phyloP scores from a whole-genome alignment of 805 yeast species.

The Lachancea nothofagi region DNA sequence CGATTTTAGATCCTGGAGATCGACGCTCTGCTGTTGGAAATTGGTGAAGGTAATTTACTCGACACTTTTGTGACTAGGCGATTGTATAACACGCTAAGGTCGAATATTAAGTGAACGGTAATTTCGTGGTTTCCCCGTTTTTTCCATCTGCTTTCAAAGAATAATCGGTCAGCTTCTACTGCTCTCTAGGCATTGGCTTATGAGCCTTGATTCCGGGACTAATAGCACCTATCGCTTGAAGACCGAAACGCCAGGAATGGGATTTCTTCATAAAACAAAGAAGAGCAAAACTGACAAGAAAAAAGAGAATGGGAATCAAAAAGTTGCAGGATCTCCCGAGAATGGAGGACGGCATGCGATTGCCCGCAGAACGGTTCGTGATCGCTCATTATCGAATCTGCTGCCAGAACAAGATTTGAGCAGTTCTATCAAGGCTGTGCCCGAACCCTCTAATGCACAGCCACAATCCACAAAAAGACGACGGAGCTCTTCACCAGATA shows the following conservation, averaged over 20 bases:
- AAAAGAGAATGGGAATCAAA: not conserved
- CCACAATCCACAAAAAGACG: slow-evolving; percentile 13
- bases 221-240: slow-evolving; percentile 1
- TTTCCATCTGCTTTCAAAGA: too few species aligned
- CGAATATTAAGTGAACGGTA: too few species aligned
- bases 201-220: too few species aligned
- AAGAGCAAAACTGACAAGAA: not conserved
- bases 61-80: too few species aligned
- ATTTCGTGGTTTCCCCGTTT: too few species aligned
- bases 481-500: not conserved
- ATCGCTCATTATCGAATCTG: slow-evolving; percentile 7
- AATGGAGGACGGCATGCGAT: slow-evolving; percentile 6
- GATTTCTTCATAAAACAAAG: slow-evolving; percentile 1
- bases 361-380: slow-evolving; percentile 6
- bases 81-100: too few species aligned
- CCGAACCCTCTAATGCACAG: slow-evolving; percentile 27
- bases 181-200: too few species aligned
- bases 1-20: too few species aligned
- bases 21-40: too few species aligned
- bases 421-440: slow-evolving; percentile 10
- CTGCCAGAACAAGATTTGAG: not conserved
- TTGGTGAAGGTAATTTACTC: too few species aligned
- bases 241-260: slow-evolving; percentile 2
- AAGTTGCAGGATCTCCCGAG: not conserved
- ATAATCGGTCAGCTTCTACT: too few species aligned